Evolutionary conservation across 768 basidiomycete species (phyloP), one percentile per base, ranked within the genome.

Genomic region (Hericium coralloides): DNA sequence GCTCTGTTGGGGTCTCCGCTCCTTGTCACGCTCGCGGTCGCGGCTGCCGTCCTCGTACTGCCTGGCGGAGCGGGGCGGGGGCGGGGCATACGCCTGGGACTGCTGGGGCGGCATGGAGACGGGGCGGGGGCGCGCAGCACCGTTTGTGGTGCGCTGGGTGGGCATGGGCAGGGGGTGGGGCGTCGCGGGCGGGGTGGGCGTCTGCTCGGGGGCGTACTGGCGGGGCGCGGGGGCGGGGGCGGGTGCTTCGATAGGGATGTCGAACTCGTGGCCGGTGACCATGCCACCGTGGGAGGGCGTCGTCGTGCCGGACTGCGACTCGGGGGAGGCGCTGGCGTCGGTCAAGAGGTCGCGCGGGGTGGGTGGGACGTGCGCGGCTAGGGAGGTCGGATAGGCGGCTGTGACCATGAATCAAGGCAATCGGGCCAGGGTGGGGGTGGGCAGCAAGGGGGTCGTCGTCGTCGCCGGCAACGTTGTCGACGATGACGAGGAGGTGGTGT

Each of bases 21-120:
- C 41, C 23, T 55, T 47, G 55, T 53, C 52, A 43, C 52, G 56
- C 26, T 55, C 55, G 52, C 57, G 52, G 31, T 56, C 43, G 39
- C 58, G 63, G 50, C 50, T 25, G 49, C 69, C 65, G 36, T 69
- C 69, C 8, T 63, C 59, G 38, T 58, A 63, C 41, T 63, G 55
- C 22, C 66, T 59, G 20, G 67, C 41, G 14, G 17, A 17, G 41
- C 17, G 17, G 15, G 41, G 39, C 39, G 14, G 39, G 57, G 14
- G 72, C 65, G 15, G 69, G 54, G 18, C 22, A 20, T 17, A 20
- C 25, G n/a, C 25, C 20, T 68, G 57, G 52, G 60, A 67, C 22
- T 78, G 64, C 68, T 85, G 85, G 12, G 87, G 85, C 45, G 87
- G 87, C 82, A 89, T 85, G 9, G 88, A 89, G 52, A 85, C 75